Base-by-base conservation (phyloP, 176 grass and related monocot species). In the Alloteropsis semialata region DNA sequence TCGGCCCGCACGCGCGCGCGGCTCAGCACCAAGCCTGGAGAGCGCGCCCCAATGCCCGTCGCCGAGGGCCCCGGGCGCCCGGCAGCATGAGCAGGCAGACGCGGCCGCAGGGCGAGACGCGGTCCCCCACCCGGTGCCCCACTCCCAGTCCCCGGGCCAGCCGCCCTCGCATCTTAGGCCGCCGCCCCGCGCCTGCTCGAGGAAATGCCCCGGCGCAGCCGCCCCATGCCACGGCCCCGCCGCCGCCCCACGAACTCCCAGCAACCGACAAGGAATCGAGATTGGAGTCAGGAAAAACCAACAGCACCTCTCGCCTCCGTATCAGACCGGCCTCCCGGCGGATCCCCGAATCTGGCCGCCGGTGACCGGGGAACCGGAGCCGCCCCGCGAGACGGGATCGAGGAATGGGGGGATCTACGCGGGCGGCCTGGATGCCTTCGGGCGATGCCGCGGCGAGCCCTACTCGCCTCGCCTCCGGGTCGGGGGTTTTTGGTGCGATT, bases 91-190 rank as follows among this genome's bases (percentile, higher is more conserved):
- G 87, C 72, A 71, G 89, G 49, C 84, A 61, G 24, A 91, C 41
- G 76, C 79, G 32, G 76, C 76, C 81, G 82, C 61, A 84, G 65
- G 80, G 80, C 79, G 77, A 85, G 84, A 75, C 84, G 63, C 77
- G 76, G 55, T 81, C 78, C 89, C 78, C 82, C 66, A 82, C 80
- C 80, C 43, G 74, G 62, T 83, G 67, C 78, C 85, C 67, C 84
- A 49, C 34, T 85, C 61, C 67, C 84, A 49, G 28, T 85, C 61
- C 74, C 58, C 74, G 50, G 24, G 63, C n/a, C 81, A 84, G 37
- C 57, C 71, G 37, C 46, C 71, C 76, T 81, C 67, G 92, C 92
- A 94, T 94, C 74, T 84, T 91, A 91, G 15, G 88, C 74, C 45
- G 49, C 80, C 65, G 67, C 78, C 79, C 75, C 65, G 68, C 77